Evolutionary conservation across 169 alveolate species (phyloP).

Genomic region (Plasmodium cynomolgi): DNA sequence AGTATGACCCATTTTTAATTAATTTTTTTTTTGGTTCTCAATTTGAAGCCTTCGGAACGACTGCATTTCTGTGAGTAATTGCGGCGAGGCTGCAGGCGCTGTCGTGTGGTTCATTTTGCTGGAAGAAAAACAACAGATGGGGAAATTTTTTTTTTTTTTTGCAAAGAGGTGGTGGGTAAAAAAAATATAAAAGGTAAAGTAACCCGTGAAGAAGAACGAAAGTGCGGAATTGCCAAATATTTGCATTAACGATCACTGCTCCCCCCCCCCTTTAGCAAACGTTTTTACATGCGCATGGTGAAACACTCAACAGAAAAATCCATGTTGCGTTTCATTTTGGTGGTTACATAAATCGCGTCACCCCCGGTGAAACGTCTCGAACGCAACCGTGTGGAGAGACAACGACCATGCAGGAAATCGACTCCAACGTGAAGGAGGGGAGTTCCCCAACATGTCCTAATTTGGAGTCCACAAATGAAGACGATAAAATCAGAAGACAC

Average conservation of each 20-base stretch:
- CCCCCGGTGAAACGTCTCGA: not conserved
- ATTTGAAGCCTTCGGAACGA: not conserved
- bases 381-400: not conserved
- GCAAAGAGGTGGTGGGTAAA: not conserved
- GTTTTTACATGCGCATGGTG: not conserved
- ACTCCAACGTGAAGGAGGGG: not conserved
- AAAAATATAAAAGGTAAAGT: not conserved
- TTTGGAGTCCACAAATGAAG: not conserved
- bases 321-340: not conserved
- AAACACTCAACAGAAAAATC: not conserved
- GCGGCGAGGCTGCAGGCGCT: not conserved
- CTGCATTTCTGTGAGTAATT: not conserved
- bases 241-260: not conserved
- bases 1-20: not conserved
- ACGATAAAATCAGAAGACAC: not conserved
- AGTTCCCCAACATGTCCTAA: not conserved
- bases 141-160: not conserved
- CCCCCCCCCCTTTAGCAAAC: not conserved
- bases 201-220: not conserved
- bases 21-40: not conserved
- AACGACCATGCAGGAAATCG: not conserved
- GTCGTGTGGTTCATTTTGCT: not conserved
- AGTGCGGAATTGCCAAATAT: not conserved
- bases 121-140: not conserved
- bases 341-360: not conserved